Base-by-base conservation (phyloP, 208 protist species). In the Tritrichomonas musculus region DNA sequence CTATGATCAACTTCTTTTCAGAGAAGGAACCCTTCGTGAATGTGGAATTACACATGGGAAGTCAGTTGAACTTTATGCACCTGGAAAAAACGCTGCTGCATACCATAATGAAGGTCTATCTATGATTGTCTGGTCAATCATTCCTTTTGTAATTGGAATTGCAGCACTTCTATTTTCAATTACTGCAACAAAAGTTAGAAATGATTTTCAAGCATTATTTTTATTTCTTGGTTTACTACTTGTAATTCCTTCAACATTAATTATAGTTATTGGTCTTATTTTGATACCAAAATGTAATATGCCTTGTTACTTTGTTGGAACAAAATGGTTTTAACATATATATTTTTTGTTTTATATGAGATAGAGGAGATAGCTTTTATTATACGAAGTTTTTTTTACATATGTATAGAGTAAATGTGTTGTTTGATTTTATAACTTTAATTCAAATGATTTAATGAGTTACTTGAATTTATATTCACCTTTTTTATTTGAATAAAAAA, bases 41-140 rank as follows among this genome's bases (percentile, higher is more conserved):
- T 88, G 77, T 30, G 77, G 77, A n/a, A 88, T 88, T 60, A 88
- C 77, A 8, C 77, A 88, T 39, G 77, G 77, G 20, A 88, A 88
- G 36, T 88, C 77, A 8, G 77, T 88, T 88, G 77, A 88, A 22
- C 27, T 88, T 33, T 53, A 44, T 57, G 77, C 77, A 14, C 77
- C 77, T 39, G 77, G 77, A 11, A 88, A 88, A 57, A 88, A 88
- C n/a, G 41, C 44, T n/a, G 77, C 77, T 20, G 77, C 77, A 2
- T 88, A 88, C 57, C 77, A 88, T 39, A 88, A 88, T 88, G 77
- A 88, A 88, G 77, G 77, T 41, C 44, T 88, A 20, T 47, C 8
- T 33, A 27, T 88, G 3, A 49, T 88, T 88, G n/a, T 57, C 20
- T 57, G 22, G 39, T 25, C 77, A 20, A 3, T 88, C 9, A 25